Conservation (phyloP, 2,329 filamentous ascomycete genomes). For the Botryotinia calthae region DNA sequence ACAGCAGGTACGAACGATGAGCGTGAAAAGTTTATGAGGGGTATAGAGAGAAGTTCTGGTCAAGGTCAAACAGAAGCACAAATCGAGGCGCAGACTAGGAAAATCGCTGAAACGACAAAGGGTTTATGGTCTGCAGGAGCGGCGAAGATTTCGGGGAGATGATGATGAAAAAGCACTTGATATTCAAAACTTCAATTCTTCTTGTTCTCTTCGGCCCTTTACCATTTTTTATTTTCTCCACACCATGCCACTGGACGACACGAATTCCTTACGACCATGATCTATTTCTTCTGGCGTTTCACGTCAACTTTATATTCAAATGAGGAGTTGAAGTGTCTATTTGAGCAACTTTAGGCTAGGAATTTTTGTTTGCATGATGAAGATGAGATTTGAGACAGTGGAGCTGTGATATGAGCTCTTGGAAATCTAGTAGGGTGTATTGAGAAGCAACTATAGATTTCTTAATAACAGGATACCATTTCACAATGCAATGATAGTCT, state of each 20-base stretch:
- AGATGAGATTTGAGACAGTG: constrained; percentile 10
- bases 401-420: neutral
- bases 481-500: constrained; percentile 4
- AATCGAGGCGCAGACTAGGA: constrained; percentile 46
- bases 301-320: neutral
- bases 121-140: constrained; percentile 48
- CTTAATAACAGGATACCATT: constrained; percentile 16
- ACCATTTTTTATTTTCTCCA: neutral
- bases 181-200: constrained; percentile 10
- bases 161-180: constrained; percentile 16
- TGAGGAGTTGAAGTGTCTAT: constrained; percentile 4
- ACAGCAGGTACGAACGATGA: constrained; percentile 3
- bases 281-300: constrained; percentile 1
- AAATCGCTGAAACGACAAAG: constrained; percentile 57
- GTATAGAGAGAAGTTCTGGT: constrained; percentile 33
- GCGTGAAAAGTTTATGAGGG: constrained; percentile 31
- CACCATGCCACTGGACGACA: neutral
- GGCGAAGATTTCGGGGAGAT: constrained; percentile 32
- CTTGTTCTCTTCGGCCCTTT: neutral
- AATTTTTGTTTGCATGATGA: neutral
- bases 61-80: constrained; percentile 40
- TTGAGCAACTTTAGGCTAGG: neutral
- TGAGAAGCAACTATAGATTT: constrained; percentile 1
- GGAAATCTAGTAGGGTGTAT: constrained; percentile 3
- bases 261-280: neutral